These are phyloP conservation scores for Podospora didyma DNA, from an alignment of 495 filamentous ascomycete species.

Conservation along the genomic window DNA sequence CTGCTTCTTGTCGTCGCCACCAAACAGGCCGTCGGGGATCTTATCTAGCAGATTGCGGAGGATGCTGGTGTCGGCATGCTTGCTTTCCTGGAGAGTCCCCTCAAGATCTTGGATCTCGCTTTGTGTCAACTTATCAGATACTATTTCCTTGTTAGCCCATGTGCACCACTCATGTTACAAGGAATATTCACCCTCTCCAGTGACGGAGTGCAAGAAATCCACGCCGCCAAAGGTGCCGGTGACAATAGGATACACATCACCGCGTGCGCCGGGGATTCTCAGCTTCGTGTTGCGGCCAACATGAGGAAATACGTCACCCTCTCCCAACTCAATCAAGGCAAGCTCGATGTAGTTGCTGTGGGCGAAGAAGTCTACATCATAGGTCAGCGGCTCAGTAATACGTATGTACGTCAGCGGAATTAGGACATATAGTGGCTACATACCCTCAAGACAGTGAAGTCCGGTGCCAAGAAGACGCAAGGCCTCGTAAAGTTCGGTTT, in stretches of 20 bases:
- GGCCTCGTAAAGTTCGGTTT: slow-evolving; percentile 78
- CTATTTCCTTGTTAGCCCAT: slow-evolving; percentile 18
- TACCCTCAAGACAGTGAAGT: slow-evolving; percentile 80
- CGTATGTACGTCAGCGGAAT: slow-evolving; percentile 7
- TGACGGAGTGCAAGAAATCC: slow-evolving; percentile 79
- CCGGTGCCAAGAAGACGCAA: slow-evolving; percentile 81
- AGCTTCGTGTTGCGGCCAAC: slow-evolving; percentile 69
- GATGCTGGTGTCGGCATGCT: slow-evolving; percentile 55
- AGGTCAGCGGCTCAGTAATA: neutral
- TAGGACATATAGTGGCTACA: neutral
- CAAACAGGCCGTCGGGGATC: slow-evolving; percentile 72
- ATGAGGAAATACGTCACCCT: slow-evolving; percentile 76
- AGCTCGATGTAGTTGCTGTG: slow-evolving; percentile 91
- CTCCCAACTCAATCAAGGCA: slow-evolving; percentile 78
- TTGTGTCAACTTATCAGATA: slow-evolving; percentile 83
- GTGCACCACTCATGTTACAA: neutral
- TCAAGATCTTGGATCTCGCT: slow-evolving; percentile 82
- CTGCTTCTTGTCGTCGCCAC: slow-evolving; percentile 62
- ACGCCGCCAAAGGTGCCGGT: slow-evolving; percentile 93
- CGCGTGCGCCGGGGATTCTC: slow-evolving; percentile 57
- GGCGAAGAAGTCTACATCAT: slow-evolving; percentile 65
- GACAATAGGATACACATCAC: slow-evolving; percentile 69
- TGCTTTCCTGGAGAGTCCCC: slow-evolving; percentile 60
- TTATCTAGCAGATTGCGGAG: slow-evolving; percentile 72
- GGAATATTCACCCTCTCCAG: slow-evolving; percentile 58